A percentile compares a stretch with the other conserved stretches of the same genome.
These are phyloP conservation scores for Combretum micranthum DNA, from an alignment of 345 rosid species.

Conservation along the genomic window DNA sequence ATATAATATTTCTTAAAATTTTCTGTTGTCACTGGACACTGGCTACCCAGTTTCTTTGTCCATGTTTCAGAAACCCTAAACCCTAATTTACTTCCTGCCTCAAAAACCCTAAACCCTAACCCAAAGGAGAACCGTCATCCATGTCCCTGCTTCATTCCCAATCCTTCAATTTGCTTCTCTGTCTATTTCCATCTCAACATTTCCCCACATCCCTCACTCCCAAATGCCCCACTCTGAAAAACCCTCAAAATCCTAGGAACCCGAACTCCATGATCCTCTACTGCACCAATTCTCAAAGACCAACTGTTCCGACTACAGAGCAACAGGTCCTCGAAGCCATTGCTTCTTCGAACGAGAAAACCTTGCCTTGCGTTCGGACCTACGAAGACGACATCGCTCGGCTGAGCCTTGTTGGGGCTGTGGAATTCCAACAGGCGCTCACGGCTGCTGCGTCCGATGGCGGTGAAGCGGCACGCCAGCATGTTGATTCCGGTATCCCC, in stretches of 20 bases:
- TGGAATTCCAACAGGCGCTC: constrained; percentile 67
- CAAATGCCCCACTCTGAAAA: too few species aligned
- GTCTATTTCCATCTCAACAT: too few species aligned
- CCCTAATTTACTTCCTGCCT: too few species aligned
- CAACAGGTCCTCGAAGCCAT: constrained; percentile 58
- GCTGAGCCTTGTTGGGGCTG: constrained; percentile 70
- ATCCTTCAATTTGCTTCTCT: too few species aligned
- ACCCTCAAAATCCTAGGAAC: neutral
- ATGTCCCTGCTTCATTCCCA: too few species aligned
- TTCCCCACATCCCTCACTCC: too few species aligned
- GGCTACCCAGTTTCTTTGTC: too few species aligned
- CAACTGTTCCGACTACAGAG: constrained; percentile 28
- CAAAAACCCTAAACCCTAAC: too few species aligned
- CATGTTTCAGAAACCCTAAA: too few species aligned
- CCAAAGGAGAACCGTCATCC: too few species aligned
- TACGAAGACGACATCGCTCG: constrained; percentile 69
- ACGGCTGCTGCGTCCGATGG: constrained; percentile 94
- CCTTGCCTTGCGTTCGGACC: constrained; percentile 72
- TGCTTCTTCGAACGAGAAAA: constrained; percentile 38
- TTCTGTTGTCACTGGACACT: too few species aligned
- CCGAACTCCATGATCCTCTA: constrained; percentile 15
- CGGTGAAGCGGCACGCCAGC: constrained; percentile 75
- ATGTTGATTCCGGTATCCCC: constrained; percentile 40
- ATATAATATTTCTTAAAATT: too few species aligned
- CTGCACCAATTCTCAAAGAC: constrained; percentile 21